Evolutionary conservation across 139 green algal genomes (phyloP), one percentile per base, ranked within the genome.

Genomic region (Chlamydomonas asymmetrica): DNA sequence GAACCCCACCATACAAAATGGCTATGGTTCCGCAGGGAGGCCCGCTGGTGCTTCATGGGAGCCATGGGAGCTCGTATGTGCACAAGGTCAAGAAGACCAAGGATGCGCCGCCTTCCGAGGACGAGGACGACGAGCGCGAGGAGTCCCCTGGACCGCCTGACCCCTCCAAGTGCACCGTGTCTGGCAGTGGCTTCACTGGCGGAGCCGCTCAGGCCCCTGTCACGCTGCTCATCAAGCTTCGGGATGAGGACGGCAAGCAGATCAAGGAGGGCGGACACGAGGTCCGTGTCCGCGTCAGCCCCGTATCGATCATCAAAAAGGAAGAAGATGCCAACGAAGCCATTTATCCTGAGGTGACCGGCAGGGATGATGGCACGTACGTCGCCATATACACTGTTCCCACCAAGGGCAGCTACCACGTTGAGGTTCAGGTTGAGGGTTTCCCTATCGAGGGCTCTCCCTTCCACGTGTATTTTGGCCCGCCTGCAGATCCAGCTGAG

Each of bases 381-480:
- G 93, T 87, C 10, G 90, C 84, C 54, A 89, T 63, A 0, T 98
- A 97, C 85, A 86, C 85, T 0, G 82, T 92, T 0, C 83, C 83
- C 22, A 60, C 57, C 3, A 91, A 91, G 48, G 93, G 93, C 61
- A 91, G 93, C 74, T 98, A 96, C 80, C 78, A 87, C 67, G 88
- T 97, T 39, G 73, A 73, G 3, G 71, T 90, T 8, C 80, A 94
- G 65, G 70, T 95, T 59, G 94, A 97, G 71, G 92, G 87, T 48
- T 66, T 88, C 4, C 79, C 85, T 7, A 89, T 97, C 45, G 85
- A 85, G 50, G 92, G 90, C 41, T 96, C 88, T 25, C 93, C 93
- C 35, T 97, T 95, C 80, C 93, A 91, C 38, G 87, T 97, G 9
- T 97, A 95, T 81, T 97, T 97, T 76, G 88, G 87, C 34, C 81